phyloP scores from a whole-genome alignment of 148 eudicot species.

The Beta vulgaris region DNA sequence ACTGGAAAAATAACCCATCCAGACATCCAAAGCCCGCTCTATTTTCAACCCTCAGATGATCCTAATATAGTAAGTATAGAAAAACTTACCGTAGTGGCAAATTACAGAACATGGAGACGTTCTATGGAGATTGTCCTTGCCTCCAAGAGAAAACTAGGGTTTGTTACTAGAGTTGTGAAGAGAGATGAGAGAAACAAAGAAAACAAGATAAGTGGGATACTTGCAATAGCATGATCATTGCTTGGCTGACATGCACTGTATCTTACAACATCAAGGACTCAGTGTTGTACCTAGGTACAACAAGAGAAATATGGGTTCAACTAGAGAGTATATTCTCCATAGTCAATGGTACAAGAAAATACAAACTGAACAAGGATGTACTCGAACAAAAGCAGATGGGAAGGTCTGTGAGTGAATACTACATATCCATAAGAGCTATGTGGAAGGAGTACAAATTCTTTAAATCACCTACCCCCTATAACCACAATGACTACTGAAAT shows the following conservation, averaged over 20 bases:
- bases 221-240: background rate
- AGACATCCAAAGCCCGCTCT: background rate
- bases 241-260: background rate
- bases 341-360: background rate
- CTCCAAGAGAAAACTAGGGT: background rate
- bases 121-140: background rate
- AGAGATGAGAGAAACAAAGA: background rate
- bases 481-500: background rate
- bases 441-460: background rate
- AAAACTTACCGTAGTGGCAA: background rate
- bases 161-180: background rate
- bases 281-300: background rate
- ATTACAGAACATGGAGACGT: background rate
- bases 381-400: background rate
- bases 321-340: background rate
- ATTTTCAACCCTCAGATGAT: background rate
- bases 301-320: background rate
- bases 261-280: background rate
- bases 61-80: background rate
- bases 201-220: background rate
- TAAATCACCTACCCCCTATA: background rate
- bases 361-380: background rate
- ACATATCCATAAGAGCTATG: too few relatives aligned
- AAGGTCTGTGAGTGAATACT: background rate
- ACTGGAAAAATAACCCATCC: too few relatives aligned